A percentile compares a stretch with the other conserved stretches of the same genome.
These are phyloP conservation scores for Neoascochyta sp. DNA, from an alignment of 2,329 filamentous ascomycete species.

Conservation along the genomic window DNA sequence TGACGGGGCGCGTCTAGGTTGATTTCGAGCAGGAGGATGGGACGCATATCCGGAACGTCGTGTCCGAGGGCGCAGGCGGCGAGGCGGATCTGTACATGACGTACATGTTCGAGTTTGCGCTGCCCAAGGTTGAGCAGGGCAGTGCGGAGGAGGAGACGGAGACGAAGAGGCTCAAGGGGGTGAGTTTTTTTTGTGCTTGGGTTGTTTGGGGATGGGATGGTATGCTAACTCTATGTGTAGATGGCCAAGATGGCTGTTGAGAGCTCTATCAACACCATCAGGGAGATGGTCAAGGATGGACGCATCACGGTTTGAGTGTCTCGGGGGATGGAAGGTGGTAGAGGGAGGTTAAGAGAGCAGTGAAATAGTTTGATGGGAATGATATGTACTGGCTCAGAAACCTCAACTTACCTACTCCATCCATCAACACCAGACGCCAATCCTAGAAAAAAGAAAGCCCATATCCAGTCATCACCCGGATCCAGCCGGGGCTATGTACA, in stretches of 20 bases:
- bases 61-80: slow-evolving; percentile 39
- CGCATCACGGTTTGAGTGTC: too few species aligned
- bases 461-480: too few species aligned
- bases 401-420: too few species aligned
- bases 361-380: too few species aligned
- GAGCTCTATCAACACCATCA: slow-evolving; percentile 41
- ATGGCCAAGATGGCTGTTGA: slow-evolving; percentile 45
- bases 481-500: too few species aligned
- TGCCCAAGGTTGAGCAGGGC: slow-evolving; percentile 35
- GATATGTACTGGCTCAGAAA: too few species aligned
- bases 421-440: too few species aligned
- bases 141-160: slow-evolving; percentile 34
- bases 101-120: slow-evolving; percentile 45
- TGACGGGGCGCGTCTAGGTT: slow-evolving; percentile 31
- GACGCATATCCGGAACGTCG: slow-evolving; percentile 44
- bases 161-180: slow-evolving; percentile 20
- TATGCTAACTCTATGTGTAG: slow-evolving; percentile 13
- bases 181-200: slow-evolving; percentile 11
- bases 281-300: slow-evolving; percentile 42
- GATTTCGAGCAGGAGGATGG: slow-evolving; percentile 47
- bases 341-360: too few species aligned
- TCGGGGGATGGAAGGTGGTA: too few species aligned
- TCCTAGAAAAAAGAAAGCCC: too few species aligned
- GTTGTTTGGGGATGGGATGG: not conserved
- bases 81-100: slow-evolving; percentile 43